Base-by-base conservation (phyloP, 108 stramenopile genomes). In the Skeletonema marinoi region DNA sequence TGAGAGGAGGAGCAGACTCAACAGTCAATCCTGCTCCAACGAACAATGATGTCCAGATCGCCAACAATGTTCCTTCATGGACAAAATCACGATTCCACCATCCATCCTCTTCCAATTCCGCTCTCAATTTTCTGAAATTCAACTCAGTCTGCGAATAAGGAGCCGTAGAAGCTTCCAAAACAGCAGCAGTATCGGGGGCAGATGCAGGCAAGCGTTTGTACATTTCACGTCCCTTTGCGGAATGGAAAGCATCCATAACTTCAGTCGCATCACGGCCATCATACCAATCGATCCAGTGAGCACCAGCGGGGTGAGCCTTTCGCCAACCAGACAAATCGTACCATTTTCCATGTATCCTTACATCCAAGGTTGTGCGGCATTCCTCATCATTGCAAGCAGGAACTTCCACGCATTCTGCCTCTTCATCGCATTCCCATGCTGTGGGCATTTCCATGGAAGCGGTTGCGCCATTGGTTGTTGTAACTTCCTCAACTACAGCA, bases 241-340 rank as follows among this genome's bases (percentile, higher is more conserved):
- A 86, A 72, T 97, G 97, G 76, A 97, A 97, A 10, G 88, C 97
- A 75, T 94, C 89, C 95, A 97, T 97, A 17, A 97, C 95, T 63
- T 97, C 97, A 2, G 97, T 97, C 6, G 97, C 97, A 75, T 97
- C 97, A n/a, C 95, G 83, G 21, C 90, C 93, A 71, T 92, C 91
- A 73, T 93, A 97, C 83, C 88, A 93, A 71, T 97, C 97, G 65
- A 97, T 96, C 97, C 97, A 97, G 70, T 96, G 95, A 38, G 73
- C 78, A 7, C 97, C 97, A 14, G 93, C 97, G 0, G 97, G 97
- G 63, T 97, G 97, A 41, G 90, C 88, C 84, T 92, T 93, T 54
- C 97, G 82, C 97, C 97, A 97, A 11, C 89, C 93, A 16, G 92
- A 86, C 19, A 97, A 75, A 85, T 97, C 93, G 77, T 97, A 97